A percentile compares a stretch with the other conserved stretches of the same genome.
These are phyloP conservation scores for Hymenotorrendiella dingleyae DNA, from an alignment of 2,329 filamentous ascomycete species.

Conservation along the genomic window DNA sequence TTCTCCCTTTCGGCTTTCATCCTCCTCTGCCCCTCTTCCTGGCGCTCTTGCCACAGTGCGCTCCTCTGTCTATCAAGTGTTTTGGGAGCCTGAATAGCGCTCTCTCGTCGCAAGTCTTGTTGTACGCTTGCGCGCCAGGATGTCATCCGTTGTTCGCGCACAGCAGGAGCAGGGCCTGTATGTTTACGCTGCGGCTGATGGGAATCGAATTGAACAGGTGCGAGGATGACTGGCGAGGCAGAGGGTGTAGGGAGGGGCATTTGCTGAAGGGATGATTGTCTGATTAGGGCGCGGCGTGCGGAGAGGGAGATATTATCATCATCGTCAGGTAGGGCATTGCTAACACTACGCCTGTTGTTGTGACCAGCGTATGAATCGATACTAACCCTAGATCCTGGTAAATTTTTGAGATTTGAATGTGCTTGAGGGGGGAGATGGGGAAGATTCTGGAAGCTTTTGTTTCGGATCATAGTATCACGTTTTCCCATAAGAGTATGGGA, in stretches of 20 bases:
- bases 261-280: constrained; percentile 24
- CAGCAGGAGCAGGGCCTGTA: constrained; percentile 36
- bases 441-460: constrained; percentile 25
- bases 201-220: constrained; percentile 41
- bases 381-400: constrained; percentile 17
- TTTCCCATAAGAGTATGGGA: constrained; percentile 46
- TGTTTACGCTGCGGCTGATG: constrained; percentile 48
- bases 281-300: constrained; percentile 8
- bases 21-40: constrained; percentile 50
- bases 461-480: constrained; percentile 44
- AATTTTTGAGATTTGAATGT: constrained; percentile 7
- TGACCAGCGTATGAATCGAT: constrained; percentile 40
- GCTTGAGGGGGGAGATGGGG: constrained; percentile 8
- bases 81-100: constrained; percentile 24
- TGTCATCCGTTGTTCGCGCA: constrained; percentile 55
- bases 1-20: constrained; percentile 51
- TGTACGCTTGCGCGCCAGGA: constrained; percentile 62
- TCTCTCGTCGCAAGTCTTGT: constrained; percentile 53
- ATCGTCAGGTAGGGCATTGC: constrained; percentile 35
- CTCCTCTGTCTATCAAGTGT: constrained; percentile 50
- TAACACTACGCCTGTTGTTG: constrained; percentile 22
- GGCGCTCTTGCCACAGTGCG: constrained; percentile 51
- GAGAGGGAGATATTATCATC: constrained; percentile 63
- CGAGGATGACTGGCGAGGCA: constrained; percentile 9
- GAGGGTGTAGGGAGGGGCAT: too few species aligned